Conservation (phyloP, 768 basidiomycete species). For the Lactifluus subvellereus region DNA sequence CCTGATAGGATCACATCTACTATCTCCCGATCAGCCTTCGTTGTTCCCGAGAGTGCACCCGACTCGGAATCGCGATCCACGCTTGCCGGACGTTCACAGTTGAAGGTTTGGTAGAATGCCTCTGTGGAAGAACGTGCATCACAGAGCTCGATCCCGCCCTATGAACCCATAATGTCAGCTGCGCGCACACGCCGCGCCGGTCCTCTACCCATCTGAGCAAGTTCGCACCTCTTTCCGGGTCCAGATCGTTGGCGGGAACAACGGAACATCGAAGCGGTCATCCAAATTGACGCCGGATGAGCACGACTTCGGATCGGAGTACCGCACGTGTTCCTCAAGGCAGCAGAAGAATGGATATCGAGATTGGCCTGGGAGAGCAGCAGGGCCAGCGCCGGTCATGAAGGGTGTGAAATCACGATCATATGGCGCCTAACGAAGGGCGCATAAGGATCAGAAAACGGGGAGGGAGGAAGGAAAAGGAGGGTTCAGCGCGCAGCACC, state of each 20-base stretch:
- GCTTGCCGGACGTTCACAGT: neutral
- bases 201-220: neutral
- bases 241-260: constrained; percentile 3
- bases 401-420: constrained; percentile 4
- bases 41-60: neutral
- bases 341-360: constrained; percentile 13
- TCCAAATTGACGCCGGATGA: neutral
- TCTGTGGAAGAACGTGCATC: neutral
- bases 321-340: constrained; percentile 20
- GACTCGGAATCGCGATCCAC: constrained; percentile 2
- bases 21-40: constrained; percentile 1
- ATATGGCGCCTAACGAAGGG: constrained; percentile 1
- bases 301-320: neutral
- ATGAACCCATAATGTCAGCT: neutral
- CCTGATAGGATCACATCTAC: constrained; percentile 23
- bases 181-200: neutral
- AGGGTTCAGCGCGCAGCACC: neutral
- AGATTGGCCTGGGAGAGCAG: constrained; percentile 2
- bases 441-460: neutral
- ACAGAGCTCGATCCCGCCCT: constrained; percentile 13
- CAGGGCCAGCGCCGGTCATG: constrained; percentile 5
- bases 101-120: constrained; percentile 19
- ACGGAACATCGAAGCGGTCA: neutral
- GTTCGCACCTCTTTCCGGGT: constrained; percentile 11
- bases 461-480: neutral